Evolutionary conservation across 2,329 filamentous ascomycete species (phyloP).

Genomic region (Cladophialophora carrionii): DNA sequence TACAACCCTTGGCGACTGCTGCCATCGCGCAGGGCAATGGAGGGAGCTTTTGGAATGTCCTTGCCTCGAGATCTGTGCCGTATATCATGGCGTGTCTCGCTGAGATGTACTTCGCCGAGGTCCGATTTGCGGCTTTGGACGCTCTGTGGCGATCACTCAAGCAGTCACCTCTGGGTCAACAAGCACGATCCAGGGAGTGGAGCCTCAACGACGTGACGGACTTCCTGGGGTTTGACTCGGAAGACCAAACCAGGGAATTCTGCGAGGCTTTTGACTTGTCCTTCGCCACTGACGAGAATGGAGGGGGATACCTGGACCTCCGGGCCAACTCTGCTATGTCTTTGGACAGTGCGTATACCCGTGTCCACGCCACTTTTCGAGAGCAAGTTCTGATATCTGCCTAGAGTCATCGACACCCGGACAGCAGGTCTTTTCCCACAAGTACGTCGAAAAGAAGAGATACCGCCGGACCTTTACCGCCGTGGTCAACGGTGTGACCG

Average conservation of each 20-base stretch:
- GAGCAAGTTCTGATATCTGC: conserved; percentile 38
- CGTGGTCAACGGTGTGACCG: conserved; percentile 60
- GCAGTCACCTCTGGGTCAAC: conserved; percentile 52
- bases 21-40: conserved; percentile 63
- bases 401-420: conserved; percentile 35
- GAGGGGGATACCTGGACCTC: conserved; percentile 56
- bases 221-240: conserved; percentile 60
- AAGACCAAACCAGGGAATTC: conserved; percentile 58
- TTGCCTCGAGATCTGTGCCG: conserved; percentile 59
- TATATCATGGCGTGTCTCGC: conserved; percentile 68
- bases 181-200: conserved; percentile 59
- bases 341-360: conserved; percentile 50
- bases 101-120: conserved; percentile 64
- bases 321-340: conserved; percentile 51
- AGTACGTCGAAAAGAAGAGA: conserved; percentile 63
- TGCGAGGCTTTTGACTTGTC: conserved; percentile 58
- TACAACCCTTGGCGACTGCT: conserved; percentile 55
- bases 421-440: conserved; percentile 58
- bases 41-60: conserved; percentile 60
- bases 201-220: conserved; percentile 57
- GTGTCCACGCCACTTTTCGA: conserved; percentile 35
- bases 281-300: conserved; percentile 53
- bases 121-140: conserved; percentile 61
- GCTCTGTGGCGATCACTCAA: conserved; percentile 59
- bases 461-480: conserved; percentile 59